Evolutionary conservation across 331 rosid genomes (phyloP).

Genomic region (Erythrophleum ivorense): DNA sequence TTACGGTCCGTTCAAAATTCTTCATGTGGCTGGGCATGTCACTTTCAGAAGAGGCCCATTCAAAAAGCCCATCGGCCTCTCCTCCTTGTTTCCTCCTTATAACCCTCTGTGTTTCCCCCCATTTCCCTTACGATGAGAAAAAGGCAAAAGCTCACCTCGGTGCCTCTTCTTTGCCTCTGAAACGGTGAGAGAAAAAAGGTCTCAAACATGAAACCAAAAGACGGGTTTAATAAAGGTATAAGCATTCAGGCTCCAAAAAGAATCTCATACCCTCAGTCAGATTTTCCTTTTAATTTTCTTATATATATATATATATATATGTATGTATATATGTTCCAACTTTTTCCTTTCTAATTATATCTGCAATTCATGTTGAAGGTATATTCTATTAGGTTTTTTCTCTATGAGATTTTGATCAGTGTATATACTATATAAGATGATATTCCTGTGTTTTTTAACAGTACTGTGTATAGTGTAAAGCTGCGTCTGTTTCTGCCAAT

Average conservation of each 20-base stretch:
- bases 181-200: not conserved
- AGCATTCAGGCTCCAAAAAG: slow-evolving; percentile 24
- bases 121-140: slow-evolving; percentile 37
- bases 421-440: not conserved
- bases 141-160: slow-evolving; percentile 15
- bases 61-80: slow-evolving; percentile 60
- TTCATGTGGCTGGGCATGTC: slow-evolving; percentile 70
- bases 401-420: not conserved
- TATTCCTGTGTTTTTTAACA: not conserved
- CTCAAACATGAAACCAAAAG: slow-evolving; percentile 59
- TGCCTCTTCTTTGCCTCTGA: slow-evolving; percentile 15
- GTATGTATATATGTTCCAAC: not conserved
- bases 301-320: not conserved
- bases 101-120: slow-evolving; percentile 42
- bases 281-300: not conserved
- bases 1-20: slow-evolving; percentile 44
- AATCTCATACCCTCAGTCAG: not conserved
- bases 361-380: slow-evolving; percentile 35
- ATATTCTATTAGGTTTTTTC: not conserved
- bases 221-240: slow-evolving; percentile 54
- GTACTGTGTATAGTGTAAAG: slow-evolving; percentile 37
- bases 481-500: slow-evolving; percentile 49
- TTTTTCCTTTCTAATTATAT: slow-evolving; percentile 30
- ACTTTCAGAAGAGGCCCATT: slow-evolving; percentile 51
- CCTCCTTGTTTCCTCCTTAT: slow-evolving; percentile 20